Conservation (phyloP, 176 grass and related monocot genomes). For the Musa itinerans region DNA sequence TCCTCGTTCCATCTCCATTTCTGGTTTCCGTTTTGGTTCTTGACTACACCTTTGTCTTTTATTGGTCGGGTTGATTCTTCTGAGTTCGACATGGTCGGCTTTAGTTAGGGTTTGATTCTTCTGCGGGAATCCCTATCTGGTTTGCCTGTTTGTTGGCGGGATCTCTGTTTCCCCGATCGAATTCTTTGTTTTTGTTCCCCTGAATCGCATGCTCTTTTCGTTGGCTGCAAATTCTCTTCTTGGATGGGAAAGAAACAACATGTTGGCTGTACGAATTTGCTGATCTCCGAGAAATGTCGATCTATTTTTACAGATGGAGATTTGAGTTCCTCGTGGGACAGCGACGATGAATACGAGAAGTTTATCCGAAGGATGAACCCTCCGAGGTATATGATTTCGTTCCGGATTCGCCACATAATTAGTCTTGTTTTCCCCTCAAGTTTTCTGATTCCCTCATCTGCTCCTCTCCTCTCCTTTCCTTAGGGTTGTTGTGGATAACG, state of each 20-base stretch:
- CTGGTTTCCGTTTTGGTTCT: neutral
- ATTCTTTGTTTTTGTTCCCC: neutral
- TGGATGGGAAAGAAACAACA: neutral
- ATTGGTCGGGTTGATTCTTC: neutral
- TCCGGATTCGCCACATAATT: neutral
- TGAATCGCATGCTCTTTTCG: neutral
- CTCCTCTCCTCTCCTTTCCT: slow-evolving; percentile 5
- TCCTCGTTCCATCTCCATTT: no score
- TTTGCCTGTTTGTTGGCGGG: neutral
- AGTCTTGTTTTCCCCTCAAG: slow-evolving; percentile 5
- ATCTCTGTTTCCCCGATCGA: neutral
- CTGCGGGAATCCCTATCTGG: no score
- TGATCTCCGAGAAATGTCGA: neutral
- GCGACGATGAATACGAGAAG: slow-evolving; percentile 82
- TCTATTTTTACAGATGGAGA: slow-evolving; percentile 37
- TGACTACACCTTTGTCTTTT: neutral
- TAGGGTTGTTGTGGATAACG: slow-evolving; percentile 77
- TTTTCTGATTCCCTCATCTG: neutral
- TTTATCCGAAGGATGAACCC: slow-evolving; percentile 96
- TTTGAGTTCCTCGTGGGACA: slow-evolving; percentile 46
- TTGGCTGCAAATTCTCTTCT: neutral
- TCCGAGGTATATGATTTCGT: slow-evolving; percentile 45
- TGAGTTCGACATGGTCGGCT: neutral
- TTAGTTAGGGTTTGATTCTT: neutral
- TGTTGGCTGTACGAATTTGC: neutral